Conservation (phyloP, 2,329 filamentous ascomycete species). For the Seiridium unicorne region DNA sequence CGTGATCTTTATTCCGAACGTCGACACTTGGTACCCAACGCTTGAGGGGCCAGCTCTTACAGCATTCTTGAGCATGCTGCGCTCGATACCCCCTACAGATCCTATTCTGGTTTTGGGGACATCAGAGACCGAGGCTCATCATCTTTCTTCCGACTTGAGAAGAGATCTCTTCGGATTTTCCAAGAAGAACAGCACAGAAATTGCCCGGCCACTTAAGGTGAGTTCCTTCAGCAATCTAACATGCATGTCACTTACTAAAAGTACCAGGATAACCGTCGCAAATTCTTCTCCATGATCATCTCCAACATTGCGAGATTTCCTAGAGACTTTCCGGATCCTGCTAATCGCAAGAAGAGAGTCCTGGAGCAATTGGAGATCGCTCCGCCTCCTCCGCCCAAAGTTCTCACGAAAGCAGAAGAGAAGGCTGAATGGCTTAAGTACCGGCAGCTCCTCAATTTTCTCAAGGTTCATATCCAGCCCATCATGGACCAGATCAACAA, state of each 20-base stretch:
- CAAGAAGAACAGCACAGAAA: conserved; percentile 69
- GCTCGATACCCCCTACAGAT: conserved; percentile 83
- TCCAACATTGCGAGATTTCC: conserved; percentile 78
- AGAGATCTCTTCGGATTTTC: conserved; percentile 85
- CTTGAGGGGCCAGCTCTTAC: conserved; percentile 65
- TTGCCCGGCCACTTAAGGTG: conserved; percentile 65
- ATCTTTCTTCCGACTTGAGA: conserved; percentile 63
- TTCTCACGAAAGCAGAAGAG: conserved; percentile 73
- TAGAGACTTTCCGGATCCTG: conserved; percentile 80
- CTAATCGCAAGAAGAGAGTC: conserved; percentile 81
- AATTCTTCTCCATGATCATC: conserved; percentile 77
- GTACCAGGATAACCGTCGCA: conserved; percentile 57
- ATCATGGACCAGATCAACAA: conserved; percentile 96
- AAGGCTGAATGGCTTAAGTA: conserved; percentile 81
- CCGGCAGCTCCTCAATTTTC: conserved; percentile 75
- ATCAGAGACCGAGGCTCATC: conserved; percentile 65
- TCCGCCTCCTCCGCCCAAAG: conserved; percentile 66
- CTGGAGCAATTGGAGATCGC: conserved; percentile 76
- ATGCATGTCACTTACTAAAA: conserved; percentile 14
- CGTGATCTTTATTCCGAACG: conserved; percentile 89
- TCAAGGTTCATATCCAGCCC: conserved; percentile 87
- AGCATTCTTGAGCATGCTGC: conserved; percentile 80
- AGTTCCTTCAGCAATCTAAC: conserved; percentile 22
- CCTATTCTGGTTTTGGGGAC: conserved; percentile 87
- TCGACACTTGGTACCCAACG: conserved; percentile 80